phyloP scores from a whole-genome alignment of 805 yeast species.

The Wickerhamomyces strasburgensis region DNA sequence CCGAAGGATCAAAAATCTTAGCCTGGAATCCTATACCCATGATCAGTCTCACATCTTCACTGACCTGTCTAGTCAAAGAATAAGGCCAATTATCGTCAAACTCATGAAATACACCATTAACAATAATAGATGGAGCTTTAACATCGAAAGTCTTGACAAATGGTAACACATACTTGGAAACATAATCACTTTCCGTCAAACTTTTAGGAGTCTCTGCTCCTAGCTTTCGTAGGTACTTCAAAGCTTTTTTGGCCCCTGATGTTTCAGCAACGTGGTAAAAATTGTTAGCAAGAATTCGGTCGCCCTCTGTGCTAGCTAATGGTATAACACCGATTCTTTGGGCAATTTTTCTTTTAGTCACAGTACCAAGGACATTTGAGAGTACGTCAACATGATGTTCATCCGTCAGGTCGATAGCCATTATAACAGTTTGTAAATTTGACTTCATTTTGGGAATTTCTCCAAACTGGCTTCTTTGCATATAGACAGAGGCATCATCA shows the following conservation, averaged over 20 bases:
- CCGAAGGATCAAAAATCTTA: conserved; percentile 22
- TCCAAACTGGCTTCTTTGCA: conserved; percentile 44
- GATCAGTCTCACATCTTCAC: conserved; percentile 42
- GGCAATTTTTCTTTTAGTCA: conserved; percentile 57
- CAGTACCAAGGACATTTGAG: conserved; percentile 42
- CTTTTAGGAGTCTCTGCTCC: conserved; percentile 11
- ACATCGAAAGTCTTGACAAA: conserved; percentile 37
- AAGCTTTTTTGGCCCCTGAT: conserved; percentile 14
- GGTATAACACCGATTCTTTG: conserved; percentile 87
- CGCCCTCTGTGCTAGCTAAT: conserved; percentile 26
- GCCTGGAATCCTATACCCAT: conserved; percentile 22
- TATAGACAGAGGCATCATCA: conserved; percentile 41
- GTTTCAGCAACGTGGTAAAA: conserved; percentile 14
- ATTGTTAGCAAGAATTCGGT: conserved; percentile 16
- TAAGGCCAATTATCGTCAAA: conserved; percentile 53
- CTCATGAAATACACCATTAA: conserved; percentile 66
- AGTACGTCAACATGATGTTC: conserved; percentile 46
- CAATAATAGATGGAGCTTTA: conserved; percentile 47
- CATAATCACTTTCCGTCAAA: conserved; percentile 13
- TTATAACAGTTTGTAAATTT: conserved; percentile 70
- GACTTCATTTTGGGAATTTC: conserved; percentile 66
- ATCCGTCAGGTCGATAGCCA: conserved; percentile 59
- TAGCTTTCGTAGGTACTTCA: conserved; percentile 17
- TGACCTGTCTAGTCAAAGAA: conserved; percentile 45
- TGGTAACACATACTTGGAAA: conserved; percentile 20